phyloP scores from a whole-genome alignment of 805 yeast species.

The Debaryomyces tyrocola region DNA sequence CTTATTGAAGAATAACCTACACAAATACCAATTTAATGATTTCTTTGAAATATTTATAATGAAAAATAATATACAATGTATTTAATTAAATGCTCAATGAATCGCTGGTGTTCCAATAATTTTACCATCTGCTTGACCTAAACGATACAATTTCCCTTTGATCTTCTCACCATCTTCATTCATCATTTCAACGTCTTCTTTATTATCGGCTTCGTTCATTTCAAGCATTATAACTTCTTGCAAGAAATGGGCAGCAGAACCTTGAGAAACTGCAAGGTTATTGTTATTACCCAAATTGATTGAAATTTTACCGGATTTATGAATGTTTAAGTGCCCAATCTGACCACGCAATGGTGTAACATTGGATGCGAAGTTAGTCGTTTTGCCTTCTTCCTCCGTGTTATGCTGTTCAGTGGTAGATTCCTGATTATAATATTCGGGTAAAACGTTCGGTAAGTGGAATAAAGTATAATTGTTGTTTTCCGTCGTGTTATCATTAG shows the following conservation, averaged over 20 bases:
- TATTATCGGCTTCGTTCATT: constrained; percentile 23
- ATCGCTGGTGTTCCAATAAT: constrained; percentile 31
- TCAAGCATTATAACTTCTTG: constrained; percentile 72
- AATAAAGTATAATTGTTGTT: constrained; percentile 33
- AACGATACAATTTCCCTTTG: constrained; percentile 24
- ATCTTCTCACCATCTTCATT: constrained; percentile 19
- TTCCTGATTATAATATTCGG: constrained; percentile 26
- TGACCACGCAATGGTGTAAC: constrained; percentile 44
- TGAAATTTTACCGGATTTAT: constrained; percentile 80
- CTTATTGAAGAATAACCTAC: background rate
- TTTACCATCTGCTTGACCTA: constrained; percentile 31
- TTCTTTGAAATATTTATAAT: too few relatives aligned
- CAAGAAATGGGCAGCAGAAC: constrained; percentile 64
- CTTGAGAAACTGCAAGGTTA: constrained; percentile 65
- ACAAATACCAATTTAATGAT: too few relatives aligned
- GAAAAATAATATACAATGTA: constrained; percentile 1
- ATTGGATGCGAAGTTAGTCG: constrained; percentile 12
- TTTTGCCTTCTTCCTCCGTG: constrained; percentile 7
- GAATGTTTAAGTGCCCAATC: constrained; percentile 73
- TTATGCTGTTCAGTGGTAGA: background rate
- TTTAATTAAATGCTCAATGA: constrained; percentile 1
- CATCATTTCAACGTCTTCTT: constrained; percentile 17
- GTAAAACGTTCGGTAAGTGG: constrained; percentile 51
- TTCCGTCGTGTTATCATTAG: constrained; percentile 2
- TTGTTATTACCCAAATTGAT: constrained; percentile 69